Evolutionary conservation across 2,329 filamentous ascomycete species (phyloP).

Genomic region (Westerdykella ornata): DNA sequence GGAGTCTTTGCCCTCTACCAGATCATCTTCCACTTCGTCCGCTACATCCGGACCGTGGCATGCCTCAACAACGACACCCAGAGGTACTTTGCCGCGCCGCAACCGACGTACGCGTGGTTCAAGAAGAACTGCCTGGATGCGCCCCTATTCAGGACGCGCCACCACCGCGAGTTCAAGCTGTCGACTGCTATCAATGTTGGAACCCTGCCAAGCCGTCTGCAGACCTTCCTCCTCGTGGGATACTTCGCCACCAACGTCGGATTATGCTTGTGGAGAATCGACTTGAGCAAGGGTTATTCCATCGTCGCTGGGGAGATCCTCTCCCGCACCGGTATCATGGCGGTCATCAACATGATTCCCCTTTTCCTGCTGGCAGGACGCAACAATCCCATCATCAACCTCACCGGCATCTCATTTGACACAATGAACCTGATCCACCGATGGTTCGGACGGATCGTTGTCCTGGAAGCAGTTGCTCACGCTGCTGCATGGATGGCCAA

Average conservation of each 20-base stretch:
- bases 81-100: constrained; percentile 65
- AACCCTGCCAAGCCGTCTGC: constrained; percentile 45
- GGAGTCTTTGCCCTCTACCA: constrained; percentile 62
- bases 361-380: constrained; percentile 67
- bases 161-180: constrained; percentile 48
- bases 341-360: constrained; percentile 72
- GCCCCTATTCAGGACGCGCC: constrained; percentile 43
- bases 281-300: constrained; percentile 61
- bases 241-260: constrained; percentile 46
- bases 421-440: constrained; percentile 76
- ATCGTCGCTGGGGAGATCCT: constrained; percentile 60
- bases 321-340: constrained; percentile 63
- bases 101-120: constrained; percentile 42
- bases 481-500: constrained; percentile 52
- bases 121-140: constrained; percentile 45
- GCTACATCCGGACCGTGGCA: constrained; percentile 65
- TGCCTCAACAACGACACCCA: constrained; percentile 75
- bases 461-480: constrained; percentile 62
- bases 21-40: constrained; percentile 52
- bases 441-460: constrained; percentile 71
- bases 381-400: constrained; percentile 69
- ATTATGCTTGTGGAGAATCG: constrained; percentile 50
- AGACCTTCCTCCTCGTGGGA: constrained; percentile 42
- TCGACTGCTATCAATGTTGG: constrained; percentile 46
- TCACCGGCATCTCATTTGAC: constrained; percentile 70